Conservation (phyloP, 345 rosid species). For the Euphorbia pulcherrima region DNA sequence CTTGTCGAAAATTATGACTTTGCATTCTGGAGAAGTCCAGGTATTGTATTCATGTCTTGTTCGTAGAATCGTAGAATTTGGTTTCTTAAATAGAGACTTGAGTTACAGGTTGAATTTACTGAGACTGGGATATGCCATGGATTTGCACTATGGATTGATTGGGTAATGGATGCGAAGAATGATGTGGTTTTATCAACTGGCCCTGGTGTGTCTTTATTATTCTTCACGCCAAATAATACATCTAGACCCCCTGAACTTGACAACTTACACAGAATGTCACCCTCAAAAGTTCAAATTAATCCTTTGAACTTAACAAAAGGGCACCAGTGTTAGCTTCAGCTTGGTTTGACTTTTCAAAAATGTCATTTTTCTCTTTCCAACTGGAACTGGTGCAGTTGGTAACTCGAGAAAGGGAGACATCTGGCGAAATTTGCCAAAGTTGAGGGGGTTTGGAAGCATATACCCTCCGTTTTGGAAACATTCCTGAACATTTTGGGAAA, state of each 20-base stretch:
- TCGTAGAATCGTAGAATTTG: background rate
- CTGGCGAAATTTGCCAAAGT: too few relatives aligned
- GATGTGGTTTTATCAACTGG: conserved; percentile 57
- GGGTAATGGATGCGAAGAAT: conserved; percentile 70
- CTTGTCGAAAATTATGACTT: conserved; percentile 54
- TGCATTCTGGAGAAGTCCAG: conserved; percentile 58
- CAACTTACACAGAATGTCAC: background rate
- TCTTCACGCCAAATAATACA: too few relatives aligned
- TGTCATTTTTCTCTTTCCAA: too few relatives aligned
- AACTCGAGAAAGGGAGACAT: too few relatives aligned
- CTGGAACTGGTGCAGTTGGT: too few relatives aligned
- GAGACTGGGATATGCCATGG: conserved; percentile 75
- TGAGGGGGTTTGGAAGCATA: too few relatives aligned
- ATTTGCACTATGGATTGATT: conserved; percentile 83
- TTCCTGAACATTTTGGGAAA: background rate
- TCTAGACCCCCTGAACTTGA: too few relatives aligned
- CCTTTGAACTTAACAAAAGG: too few relatives aligned
- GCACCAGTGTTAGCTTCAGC: too few relatives aligned
- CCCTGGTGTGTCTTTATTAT: conserved; percentile 50
- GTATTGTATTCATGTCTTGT: conserved; percentile 30
- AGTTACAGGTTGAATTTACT: conserved; percentile 53
- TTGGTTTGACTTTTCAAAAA: too few relatives aligned
- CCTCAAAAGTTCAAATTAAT: too few relatives aligned
- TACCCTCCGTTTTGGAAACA: too few relatives aligned
- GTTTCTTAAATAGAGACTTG: background rate